Conservation (phyloP, 1,284 basidiomycete genomes). For the Sanguinoderma infundibulare region DNA sequence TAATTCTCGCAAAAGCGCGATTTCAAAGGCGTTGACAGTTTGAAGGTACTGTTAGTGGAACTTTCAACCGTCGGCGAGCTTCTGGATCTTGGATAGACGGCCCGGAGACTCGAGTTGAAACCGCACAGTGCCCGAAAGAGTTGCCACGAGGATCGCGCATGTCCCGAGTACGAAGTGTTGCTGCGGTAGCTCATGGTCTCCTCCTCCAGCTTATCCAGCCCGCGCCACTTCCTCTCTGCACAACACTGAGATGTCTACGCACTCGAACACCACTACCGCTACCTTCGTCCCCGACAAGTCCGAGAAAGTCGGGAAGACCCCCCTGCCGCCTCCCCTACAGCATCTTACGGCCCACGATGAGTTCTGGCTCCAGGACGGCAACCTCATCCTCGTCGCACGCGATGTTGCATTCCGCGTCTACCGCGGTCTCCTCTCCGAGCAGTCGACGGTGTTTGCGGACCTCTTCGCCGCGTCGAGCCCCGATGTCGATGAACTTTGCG, state of each 20-base stretch:
- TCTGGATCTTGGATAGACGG: no score
- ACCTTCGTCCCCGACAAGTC: not conserved
- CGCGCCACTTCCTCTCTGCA: not conserved
- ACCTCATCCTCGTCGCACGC: slow-evolving; percentile 60
- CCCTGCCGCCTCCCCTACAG: not conserved
- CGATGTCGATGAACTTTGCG: slow-evolving; percentile 8
- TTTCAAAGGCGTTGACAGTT: no score
- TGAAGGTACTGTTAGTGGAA: no score
- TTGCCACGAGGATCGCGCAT: not conserved
- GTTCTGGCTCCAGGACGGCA: slow-evolving; percentile 74
- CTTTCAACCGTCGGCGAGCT: no score
- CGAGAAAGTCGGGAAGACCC: not conserved
- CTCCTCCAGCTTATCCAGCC: no score
- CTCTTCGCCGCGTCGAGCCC: slow-evolving; percentile 11
- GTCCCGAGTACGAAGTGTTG: not conserved
- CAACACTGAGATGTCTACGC: no score
- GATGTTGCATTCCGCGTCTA: slow-evolving; percentile 69
- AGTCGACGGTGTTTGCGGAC: slow-evolving; percentile 66
- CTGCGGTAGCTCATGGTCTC: not conserved
- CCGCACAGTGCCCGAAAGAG: no score
- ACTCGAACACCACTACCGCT: no score
- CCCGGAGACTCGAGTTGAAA: no score
- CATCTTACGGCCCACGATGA: slow-evolving; percentile 34
- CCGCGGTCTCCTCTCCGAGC: slow-evolving; percentile 62
- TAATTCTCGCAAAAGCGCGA: no score